Evolutionary conservation across 2,329 filamentous ascomycete genomes (phyloP).

Genomic region (Diaporthe vexans): DNA sequence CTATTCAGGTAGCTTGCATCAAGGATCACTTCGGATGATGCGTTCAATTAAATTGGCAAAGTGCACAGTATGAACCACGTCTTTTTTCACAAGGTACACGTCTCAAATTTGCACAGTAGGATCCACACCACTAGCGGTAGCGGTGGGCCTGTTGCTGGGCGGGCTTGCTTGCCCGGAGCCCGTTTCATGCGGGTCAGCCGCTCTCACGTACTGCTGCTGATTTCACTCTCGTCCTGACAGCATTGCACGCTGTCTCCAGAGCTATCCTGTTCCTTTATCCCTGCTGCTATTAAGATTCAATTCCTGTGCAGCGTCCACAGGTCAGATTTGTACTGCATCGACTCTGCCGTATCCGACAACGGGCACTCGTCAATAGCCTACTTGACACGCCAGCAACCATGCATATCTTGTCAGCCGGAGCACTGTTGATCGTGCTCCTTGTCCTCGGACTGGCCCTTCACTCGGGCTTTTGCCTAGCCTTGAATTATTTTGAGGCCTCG

Average conservation of each 20-base stretch:
- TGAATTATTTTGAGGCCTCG: conserved; percentile 44
- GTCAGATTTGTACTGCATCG: background rate
- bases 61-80: too few species aligned
- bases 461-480: background rate
- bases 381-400: background rate
- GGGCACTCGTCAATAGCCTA: background rate
- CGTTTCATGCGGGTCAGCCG: too few species aligned
- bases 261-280: background rate
- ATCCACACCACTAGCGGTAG: background rate
- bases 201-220: too few species aligned
- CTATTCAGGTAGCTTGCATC: too few species aligned
- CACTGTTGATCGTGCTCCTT: background rate
- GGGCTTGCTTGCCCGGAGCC: too few species aligned
- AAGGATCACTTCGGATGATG: too few species aligned
- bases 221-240: background rate
- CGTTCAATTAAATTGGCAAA: too few species aligned
- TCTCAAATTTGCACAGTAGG: background rate
- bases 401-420: background rate
- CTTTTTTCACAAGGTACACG: too few species aligned
- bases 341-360: background rate
- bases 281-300: background rate
- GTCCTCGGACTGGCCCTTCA: background rate
- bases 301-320: background rate
- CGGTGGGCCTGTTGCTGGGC: too few species aligned
- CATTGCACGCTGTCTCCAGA: background rate